Conservation (phyloP, 148 eudicot species). For the Arbutus unedo region DNA sequence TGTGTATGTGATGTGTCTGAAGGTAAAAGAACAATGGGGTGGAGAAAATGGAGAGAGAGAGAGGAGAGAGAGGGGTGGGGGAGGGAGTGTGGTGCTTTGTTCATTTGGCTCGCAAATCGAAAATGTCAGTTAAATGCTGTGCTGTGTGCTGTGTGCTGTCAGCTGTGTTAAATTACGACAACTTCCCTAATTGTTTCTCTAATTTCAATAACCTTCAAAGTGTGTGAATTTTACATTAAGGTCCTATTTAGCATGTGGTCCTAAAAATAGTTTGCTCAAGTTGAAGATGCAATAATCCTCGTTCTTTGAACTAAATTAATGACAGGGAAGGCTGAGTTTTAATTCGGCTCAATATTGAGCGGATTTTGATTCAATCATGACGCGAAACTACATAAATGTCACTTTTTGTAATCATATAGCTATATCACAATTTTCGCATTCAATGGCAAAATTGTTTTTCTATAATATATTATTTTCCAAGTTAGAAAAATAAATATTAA, state of each 20-base stretch:
- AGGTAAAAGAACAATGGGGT: background rate
- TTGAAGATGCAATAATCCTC: no score
- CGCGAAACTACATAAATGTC: no score
- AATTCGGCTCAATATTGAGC: no score
- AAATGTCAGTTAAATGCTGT: slow-evolving; percentile 27
- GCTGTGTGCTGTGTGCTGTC: slow-evolving; percentile 19
- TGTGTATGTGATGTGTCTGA: background rate
- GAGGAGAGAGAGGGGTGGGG: slow-evolving; percentile 10
- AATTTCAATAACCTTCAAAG: background rate
- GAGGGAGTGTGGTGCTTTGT: background rate
- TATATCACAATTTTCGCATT: no score
- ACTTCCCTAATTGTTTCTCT: background rate
- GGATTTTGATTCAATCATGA: no score
- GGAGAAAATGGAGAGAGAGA: background rate
- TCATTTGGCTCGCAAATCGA: slow-evolving; percentile 30
- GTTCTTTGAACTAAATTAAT: no score
- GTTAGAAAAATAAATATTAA: no score
- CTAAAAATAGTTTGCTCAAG: no score
- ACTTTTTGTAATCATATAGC: no score
- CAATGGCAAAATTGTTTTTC: no score
- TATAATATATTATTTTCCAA: no score
- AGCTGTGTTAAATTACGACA: background rate
- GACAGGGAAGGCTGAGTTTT: no score
- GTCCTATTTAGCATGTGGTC: background rate
- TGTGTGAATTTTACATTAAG: background rate